Evolutionary conservation across 176 grass and related monocot genomes (phyloP), one percentile per base, ranked within the genome.

Genomic region (Aegilops tauschii): DNA sequence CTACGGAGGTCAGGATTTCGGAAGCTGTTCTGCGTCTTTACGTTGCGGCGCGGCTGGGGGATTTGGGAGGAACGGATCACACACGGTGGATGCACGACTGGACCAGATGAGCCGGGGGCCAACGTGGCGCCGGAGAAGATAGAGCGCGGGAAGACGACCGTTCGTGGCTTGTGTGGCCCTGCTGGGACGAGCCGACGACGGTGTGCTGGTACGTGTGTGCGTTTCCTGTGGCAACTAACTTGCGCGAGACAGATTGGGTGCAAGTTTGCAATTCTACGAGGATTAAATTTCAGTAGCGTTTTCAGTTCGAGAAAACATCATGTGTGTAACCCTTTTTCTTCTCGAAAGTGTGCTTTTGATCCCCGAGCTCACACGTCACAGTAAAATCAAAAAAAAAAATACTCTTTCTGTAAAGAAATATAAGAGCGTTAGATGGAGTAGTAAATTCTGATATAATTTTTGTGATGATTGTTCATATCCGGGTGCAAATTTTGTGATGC

Each of bases 121-220:
- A 68, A 76, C 47, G 88, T 93, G 82, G 86, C 82, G 49, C 27
- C 9, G 88, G 81, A 90, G 91, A 85, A 82, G 91, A 93, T 90
- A 90, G 77, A 87, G 78, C 52, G 80, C 20, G 54, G 34, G 83
- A 36, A 49, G 69, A 49, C 72, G 18, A 42, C 90, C 86, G 25
- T 78, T 82, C 82, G 82, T 78, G 74, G 20, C 12, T 83, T 86
- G 83, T 92, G 90, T 89, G 87, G 90, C 73, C 85, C 7, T 66
- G 76, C 73, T 52, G 61, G 69, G 36, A 25, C 29, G 27, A 52
- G 45, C 44, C 73, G 73, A 20, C 54, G 73, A 76, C 31, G 21
- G 65, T 32, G 9, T 14, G 39, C 12, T 5, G 4, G 5, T 32
- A 14, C n/a, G 37, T 54, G 50, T 16, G 50, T 54, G 70, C 25